phyloP scores from a whole-genome alignment of 441 rosid genomes.

The Eugenia klotzschiana region DNA sequence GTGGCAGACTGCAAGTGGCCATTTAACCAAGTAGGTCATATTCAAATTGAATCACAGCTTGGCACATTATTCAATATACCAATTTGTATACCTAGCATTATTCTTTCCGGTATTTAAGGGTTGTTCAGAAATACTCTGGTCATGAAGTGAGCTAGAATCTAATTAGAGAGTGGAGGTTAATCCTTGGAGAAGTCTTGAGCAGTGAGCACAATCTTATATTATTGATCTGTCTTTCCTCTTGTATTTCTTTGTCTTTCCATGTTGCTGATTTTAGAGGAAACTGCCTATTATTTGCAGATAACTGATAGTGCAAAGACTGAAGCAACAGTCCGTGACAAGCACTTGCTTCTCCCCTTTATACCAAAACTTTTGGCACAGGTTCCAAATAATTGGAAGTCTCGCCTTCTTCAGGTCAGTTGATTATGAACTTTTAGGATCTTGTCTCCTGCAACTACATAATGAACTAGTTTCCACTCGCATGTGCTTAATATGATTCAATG shows the following conservation, averaged over 20 bases:
- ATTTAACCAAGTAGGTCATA: not conserved
- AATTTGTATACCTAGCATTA: not conserved
- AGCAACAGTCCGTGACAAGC: slow-evolving; percentile 34
- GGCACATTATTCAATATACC: not conserved
- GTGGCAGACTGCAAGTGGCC: not conserved
- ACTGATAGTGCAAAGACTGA: slow-evolving; percentile 22
- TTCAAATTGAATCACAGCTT: not conserved
- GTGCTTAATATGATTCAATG: not conserved
- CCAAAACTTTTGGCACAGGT: slow-evolving; percentile 50
- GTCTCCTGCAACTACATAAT: not conserved
- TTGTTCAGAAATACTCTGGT: not conserved
- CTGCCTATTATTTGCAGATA: slow-evolving; percentile 18
- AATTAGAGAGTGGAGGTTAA: not conserved
- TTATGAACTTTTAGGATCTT: not conserved
- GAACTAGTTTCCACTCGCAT: not conserved
- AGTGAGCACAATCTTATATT: not conserved
- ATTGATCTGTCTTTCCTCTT: not conserved
- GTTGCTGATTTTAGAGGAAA: not conserved
- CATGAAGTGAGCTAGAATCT: not conserved
- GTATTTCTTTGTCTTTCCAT: not conserved
- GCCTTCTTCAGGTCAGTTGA: slow-evolving; percentile 59
- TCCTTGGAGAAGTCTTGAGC: not conserved
- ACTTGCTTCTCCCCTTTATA: slow-evolving; percentile 39
- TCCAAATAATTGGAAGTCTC: slow-evolving; percentile 33
- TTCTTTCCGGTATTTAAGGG: not conserved